A percentile compares a stretch with the other conserved stretches of the same genome.
Evolutionary conservation across 371 early-diverging fungal genomes (phyloP).

Genomic region (Gilbertella persicaria): DNA sequence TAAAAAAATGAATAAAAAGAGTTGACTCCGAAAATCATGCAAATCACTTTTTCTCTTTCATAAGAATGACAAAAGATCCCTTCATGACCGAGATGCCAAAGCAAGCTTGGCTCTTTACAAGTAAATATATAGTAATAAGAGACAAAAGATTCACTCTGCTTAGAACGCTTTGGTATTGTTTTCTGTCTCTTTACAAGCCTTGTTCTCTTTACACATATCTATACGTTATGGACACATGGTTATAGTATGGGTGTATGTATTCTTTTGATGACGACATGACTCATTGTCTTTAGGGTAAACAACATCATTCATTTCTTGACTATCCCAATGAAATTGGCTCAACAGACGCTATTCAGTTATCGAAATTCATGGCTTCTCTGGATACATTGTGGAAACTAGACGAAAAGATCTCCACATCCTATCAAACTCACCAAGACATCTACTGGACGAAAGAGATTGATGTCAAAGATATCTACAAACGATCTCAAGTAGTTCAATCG

Average conservation of each 20-base stretch:
- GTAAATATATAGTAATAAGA: too few relatives aligned
- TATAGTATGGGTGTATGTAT: slow-evolving; percentile 8
- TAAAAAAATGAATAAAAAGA: background rate
- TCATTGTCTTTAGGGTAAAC: slow-evolving; percentile 1
- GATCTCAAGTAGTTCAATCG: background rate
- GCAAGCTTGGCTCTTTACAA: background rate
- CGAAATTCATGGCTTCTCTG: slow-evolving; percentile 8
- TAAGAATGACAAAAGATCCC: background rate
- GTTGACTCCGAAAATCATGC: background rate
- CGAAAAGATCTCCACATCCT: background rate
- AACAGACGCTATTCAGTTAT: slow-evolving; percentile 9
- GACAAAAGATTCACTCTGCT: too few relatives aligned
- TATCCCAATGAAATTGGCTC: slow-evolving; percentile 16
- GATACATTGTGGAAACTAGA: slow-evolving; percentile 3
- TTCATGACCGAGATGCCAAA: background rate
- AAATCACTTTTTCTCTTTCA: background rate
- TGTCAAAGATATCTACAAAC: slow-evolving; percentile 5
- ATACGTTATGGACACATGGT: slow-evolving; percentile 1
- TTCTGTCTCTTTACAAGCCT: background rate
- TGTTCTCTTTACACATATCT: background rate
- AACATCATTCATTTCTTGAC: slow-evolving; percentile 9
- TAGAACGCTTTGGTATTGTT: background rate
- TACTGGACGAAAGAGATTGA: slow-evolving; percentile 7
- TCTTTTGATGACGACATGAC: background rate
- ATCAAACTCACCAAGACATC: background rate